Percentiles rank a stretch among this genome's conserved stretches.
Conservation (phyloP, 148 eudicot genomes). For the Rhododendron mucronatum region DNA sequence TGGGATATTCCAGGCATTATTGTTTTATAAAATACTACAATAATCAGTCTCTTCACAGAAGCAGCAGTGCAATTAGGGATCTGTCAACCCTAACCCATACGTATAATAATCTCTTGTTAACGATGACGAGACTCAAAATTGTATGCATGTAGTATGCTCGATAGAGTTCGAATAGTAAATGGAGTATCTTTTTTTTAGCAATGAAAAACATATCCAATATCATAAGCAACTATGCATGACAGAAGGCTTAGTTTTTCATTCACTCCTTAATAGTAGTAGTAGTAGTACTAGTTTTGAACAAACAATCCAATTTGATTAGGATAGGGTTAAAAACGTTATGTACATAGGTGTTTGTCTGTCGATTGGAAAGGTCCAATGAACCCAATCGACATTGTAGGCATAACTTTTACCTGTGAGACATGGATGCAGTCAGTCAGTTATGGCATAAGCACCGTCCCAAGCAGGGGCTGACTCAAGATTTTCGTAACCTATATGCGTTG, state of each 20-base stretch:
- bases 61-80: too few species aligned
- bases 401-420: not conserved
- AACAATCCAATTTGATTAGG: not conserved
- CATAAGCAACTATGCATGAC: not conserved
- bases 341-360: not conserved
- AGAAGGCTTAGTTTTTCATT: not conserved
- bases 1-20: too few species aligned
- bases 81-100: not conserved
- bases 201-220: too few species aligned
- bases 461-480: not conserved
- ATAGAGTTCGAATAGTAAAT: not conserved
- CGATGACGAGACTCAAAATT: too few species aligned
- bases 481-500: not conserved
- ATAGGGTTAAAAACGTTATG: not conserved
- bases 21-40: too few species aligned
- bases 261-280: not conserved
- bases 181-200: too few species aligned
- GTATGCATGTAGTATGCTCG: not conserved
- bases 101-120: too few species aligned
- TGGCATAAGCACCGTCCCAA: not conserved
- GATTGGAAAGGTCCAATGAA: not conserved
- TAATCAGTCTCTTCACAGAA: too few species aligned
- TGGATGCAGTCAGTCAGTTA: not conserved
- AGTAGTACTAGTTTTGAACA: not conserved
- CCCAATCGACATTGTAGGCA: not conserved